Evolutionary conservation across 2,329 filamentous ascomycete species (phyloP).

Genomic region (Boeremia lycopersici): DNA sequence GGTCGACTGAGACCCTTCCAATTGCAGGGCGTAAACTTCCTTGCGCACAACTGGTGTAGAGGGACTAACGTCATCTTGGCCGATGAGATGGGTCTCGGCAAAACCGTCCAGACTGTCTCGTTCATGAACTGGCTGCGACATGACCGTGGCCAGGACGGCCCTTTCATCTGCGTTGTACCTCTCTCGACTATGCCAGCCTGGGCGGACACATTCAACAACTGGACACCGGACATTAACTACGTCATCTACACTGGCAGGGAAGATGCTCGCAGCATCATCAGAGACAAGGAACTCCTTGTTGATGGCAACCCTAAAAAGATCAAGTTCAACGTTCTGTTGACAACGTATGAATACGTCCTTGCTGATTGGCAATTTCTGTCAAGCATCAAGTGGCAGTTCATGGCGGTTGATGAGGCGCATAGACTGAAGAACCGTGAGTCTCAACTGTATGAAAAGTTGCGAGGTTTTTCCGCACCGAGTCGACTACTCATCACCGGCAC

Average conservation of each 20-base stretch:
- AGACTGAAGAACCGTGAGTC: slow-evolving; percentile 96
- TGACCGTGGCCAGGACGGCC: slow-evolving; percentile 85
- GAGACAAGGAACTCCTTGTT: slow-evolving; percentile 85
- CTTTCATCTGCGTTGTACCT: slow-evolving; percentile 95
- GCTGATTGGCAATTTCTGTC: slow-evolving; percentile 83
- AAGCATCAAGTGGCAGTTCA: slow-evolving; percentile 95
- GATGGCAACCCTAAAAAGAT: slow-evolving; percentile 86
- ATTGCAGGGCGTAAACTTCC: slow-evolving; percentile 89
- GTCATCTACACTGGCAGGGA: slow-evolving; percentile 95
- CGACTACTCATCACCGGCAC: slow-evolving; percentile 95
- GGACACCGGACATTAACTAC: slow-evolving; percentile 96
- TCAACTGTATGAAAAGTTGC: slow-evolving; percentile 83
- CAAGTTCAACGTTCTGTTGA: slow-evolving; percentile 97
- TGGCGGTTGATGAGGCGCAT: slow-evolving; percentile 96
- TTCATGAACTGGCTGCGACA: slow-evolving; percentile 98
- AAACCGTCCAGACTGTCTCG: slow-evolving; percentile 95
- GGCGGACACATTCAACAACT: slow-evolving; percentile 96
- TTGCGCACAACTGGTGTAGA: slow-evolving; percentile 94
- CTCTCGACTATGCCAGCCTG: slow-evolving; percentile 96
- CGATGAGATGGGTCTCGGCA: slow-evolving; percentile 98
- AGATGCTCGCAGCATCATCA: slow-evolving; percentile 82
- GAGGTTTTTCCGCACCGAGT: slow-evolving; percentile 85
- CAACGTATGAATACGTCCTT: slow-evolving; percentile 96
- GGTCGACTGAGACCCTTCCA: slow-evolving; percentile 93
- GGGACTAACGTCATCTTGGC: slow-evolving; percentile 95